A percentile compares a stretch with the other conserved stretches of the same genome.
Conservation (phyloP, 345 rosid species). For the Dipteronia dyeriana region DNA sequence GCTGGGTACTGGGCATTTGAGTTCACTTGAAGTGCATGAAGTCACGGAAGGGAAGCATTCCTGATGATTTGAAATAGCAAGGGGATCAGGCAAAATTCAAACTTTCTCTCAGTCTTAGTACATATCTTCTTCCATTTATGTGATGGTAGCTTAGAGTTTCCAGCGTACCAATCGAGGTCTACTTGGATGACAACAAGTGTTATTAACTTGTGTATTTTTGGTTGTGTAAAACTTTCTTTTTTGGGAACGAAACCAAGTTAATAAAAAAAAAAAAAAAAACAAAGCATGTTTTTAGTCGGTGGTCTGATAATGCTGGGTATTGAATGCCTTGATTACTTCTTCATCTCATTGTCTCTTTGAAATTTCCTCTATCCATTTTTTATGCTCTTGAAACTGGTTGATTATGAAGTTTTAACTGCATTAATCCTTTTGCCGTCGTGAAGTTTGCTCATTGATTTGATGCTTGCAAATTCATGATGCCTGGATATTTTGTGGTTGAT, state of each 20-base stretch:
- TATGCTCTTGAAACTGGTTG: not conserved
- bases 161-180: not conserved
- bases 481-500: not conserved
- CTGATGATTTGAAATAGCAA: slow-evolving; percentile 9
- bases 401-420: not conserved
- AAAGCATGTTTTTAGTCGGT: not conserved
- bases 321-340: slow-evolving; percentile 7
- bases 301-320: not conserved
- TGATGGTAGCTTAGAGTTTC: slow-evolving; percentile 13
- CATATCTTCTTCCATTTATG: slow-evolving; percentile 17
- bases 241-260: slow-evolving; percentile 13
- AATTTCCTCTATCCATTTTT: not conserved
- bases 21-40: slow-evolving; percentile 6
- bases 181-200: slow-evolving; percentile 19
- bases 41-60: slow-evolving; percentile 9
- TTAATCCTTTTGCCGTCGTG: not conserved
- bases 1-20: slow-evolving; percentile 9
- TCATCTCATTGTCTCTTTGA: not conserved
- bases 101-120: slow-evolving; percentile 15
- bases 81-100: slow-evolving; percentile 21
- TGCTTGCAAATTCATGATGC: not conserved
- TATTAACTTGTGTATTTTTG: slow-evolving; percentile 19
- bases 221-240: slow-evolving; percentile 8
- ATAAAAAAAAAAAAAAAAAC: slow-evolving; percentile 9
- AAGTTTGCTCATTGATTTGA: not conserved